Percentiles rank a stretch among this genome's conserved stretches.
Evolutionary conservation across 768 basidiomycete genomes (phyloP).

Genomic region (Leccinum rimulosum): DNA sequence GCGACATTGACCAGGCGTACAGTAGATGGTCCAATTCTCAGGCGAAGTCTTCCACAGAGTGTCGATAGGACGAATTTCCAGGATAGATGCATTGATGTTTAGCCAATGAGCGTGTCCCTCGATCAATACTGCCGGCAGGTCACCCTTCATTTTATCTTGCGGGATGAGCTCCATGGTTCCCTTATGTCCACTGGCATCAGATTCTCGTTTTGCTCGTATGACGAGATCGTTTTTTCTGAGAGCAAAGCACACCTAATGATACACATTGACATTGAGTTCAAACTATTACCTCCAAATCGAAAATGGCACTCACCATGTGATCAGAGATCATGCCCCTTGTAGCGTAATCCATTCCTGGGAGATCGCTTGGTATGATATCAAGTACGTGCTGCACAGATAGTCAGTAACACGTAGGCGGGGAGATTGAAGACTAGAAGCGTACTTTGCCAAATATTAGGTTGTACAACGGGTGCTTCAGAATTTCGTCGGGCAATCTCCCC

Average conservation of each 20-base stretch:
- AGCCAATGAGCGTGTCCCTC: constrained; percentile 28
- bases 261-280: not conserved
- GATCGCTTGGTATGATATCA: not conserved
- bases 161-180: constrained; percentile 20
- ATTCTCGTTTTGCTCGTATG: constrained; percentile 12
- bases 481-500: constrained; percentile 34
- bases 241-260: constrained; percentile 24
- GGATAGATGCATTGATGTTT: constrained; percentile 11
- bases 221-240: constrained; percentile 1
- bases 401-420: not conserved
- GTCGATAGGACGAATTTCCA: constrained; percentile 26
- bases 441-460: constrained; percentile 37
- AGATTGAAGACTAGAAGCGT: not conserved
- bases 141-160: constrained; percentile 9
- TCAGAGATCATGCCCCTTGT: not conserved
- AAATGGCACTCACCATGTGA: not conserved
- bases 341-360: constrained; percentile 4
- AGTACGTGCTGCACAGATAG: not conserved
- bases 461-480: constrained; percentile 26
- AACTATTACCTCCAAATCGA: not conserved
- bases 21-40: constrained; percentile 23
- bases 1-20: constrained; percentile 2
- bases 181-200: not conserved
- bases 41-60: constrained; percentile 16
- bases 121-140: constrained; percentile 21